phyloP scores from a whole-genome alignment of 2,329 filamentous ascomycete species.

The Didymella sp. region DNA sequence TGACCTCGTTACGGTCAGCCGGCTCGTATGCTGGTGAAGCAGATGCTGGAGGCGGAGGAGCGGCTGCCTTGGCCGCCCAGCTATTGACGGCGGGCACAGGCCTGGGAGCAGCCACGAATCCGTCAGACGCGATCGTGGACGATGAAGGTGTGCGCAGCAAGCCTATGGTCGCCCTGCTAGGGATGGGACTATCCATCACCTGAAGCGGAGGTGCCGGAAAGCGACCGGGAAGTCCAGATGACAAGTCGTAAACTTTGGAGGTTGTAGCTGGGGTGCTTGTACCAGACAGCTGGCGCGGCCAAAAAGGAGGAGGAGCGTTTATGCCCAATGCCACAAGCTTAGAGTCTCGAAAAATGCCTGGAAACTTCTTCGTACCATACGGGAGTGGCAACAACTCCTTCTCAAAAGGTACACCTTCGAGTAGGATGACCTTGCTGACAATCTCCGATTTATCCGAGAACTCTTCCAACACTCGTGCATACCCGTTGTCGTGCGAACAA shows the following conservation, averaged over 20 bases:
- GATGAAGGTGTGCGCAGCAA: constrained; percentile 39
- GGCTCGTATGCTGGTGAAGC: constrained; percentile 32
- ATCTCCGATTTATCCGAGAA: constrained; percentile 55
- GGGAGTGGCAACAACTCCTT: constrained; percentile 60
- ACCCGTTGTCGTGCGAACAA: constrained; percentile 64
- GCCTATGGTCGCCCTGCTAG: constrained; percentile 9
- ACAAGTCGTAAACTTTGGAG: constrained; percentile 28
- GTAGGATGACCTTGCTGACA: constrained; percentile 59
- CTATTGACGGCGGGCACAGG: constrained; percentile 25
- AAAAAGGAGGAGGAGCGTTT: constrained; percentile 7
- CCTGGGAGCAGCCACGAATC: constrained; percentile 16
- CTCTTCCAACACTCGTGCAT: constrained; percentile 60
- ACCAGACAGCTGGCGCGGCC: constrained; percentile 4
- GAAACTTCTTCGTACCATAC: constrained; percentile 60
- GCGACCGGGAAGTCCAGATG: constrained; percentile 34
- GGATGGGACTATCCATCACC: constrained; percentile 32
- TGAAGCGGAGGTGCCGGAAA: constrained; percentile 30
- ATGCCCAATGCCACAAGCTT: constrained; percentile 49
- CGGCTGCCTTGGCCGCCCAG: constrained; percentile 45
- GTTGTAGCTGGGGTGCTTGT: constrained; percentile 1
- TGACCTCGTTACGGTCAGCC: constrained; percentile 44
- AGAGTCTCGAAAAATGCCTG: constrained; percentile 60
- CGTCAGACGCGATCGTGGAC: constrained; percentile 40
- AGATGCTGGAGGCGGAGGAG: constrained; percentile 44
- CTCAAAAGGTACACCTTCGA: constrained; percentile 64